Percentiles rank a stretch among this genome's conserved stretches.
Evolutionary conservation across 1,284 basidiomycete species (phyloP).

Genomic region (Cerioporus squamosus): DNA sequence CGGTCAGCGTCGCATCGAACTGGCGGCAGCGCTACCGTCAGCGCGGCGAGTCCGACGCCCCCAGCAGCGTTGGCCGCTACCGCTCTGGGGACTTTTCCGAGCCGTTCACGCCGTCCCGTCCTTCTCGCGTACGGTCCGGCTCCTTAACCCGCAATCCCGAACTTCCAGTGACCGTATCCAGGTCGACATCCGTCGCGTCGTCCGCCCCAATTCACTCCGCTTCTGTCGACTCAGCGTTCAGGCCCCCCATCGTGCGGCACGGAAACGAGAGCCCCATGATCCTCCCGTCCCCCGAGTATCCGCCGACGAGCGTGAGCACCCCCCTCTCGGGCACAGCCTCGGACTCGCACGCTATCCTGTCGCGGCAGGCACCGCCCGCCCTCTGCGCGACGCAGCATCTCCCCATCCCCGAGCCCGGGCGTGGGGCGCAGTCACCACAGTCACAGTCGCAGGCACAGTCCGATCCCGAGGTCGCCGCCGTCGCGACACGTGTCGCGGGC

Average conservation of each 20-base stretch:
- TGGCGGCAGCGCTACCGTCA: conserved; percentile 21
- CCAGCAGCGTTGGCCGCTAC: conserved; percentile 12
- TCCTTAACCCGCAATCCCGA: conserved; percentile 13
- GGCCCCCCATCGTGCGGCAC: conserved; percentile 7
- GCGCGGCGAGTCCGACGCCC: conserved; percentile 17
- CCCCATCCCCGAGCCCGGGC: not conserved
- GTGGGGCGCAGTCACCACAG: too few species aligned
- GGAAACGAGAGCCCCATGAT: conserved; percentile 20
- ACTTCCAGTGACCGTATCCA: conserved; percentile 7
- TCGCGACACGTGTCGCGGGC: not conserved
- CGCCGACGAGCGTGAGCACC: conserved; percentile 14
- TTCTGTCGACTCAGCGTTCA: conserved; percentile 17
- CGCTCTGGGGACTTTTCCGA: conserved; percentile 13
- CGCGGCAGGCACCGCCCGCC: not conserved
- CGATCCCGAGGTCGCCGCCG: not conserved
- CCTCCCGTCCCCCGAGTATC: conserved; percentile 25
- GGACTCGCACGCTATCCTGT: conserved; percentile 5
- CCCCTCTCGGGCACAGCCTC: conserved; percentile 18
- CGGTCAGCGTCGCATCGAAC: conserved; percentile 25
- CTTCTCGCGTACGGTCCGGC: conserved; percentile 15
- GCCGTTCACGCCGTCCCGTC: conserved; percentile 9
- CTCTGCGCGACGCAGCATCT: not conserved
- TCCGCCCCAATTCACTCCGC: conserved; percentile 5
- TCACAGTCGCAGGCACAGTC: too few species aligned
- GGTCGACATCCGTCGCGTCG: conserved; percentile 22